Percentiles rank a stretch among this genome's conserved stretches.
Evolutionary conservation across 1,139 yeast genomes (phyloP).

Genomic region (Yamadazyma dushanensis): DNA sequence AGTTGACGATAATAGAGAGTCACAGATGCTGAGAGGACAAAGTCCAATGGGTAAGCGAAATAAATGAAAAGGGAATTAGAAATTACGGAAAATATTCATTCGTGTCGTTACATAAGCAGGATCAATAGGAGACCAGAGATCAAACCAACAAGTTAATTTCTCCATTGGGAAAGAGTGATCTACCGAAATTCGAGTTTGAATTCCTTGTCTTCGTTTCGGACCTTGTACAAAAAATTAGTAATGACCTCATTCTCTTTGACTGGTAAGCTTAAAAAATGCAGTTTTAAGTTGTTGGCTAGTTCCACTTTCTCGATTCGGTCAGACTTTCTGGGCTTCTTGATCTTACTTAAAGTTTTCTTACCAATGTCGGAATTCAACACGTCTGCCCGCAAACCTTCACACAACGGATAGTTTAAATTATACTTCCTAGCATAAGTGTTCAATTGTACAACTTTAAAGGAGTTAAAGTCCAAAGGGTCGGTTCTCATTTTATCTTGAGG

Average conservation of each 20-base stretch:
- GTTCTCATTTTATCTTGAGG: constrained; percentile 51
- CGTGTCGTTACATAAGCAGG: background rate
- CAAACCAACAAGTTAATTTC: background rate
- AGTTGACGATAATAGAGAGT: too few relatives aligned
- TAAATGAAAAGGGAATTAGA: too few relatives aligned
- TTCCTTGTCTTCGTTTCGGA: constrained; percentile 59
- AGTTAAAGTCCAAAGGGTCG: constrained; percentile 62
- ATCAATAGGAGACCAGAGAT: background rate
- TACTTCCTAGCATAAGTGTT: constrained; percentile 59
- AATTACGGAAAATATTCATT: background rate
- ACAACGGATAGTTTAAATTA: constrained; percentile 48
- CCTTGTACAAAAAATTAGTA: constrained; percentile 76
- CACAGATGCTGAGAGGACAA: too few relatives aligned
- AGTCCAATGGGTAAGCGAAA: too few relatives aligned
- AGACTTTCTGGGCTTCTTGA: constrained; percentile 18
- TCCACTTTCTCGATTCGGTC: constrained; percentile 52
- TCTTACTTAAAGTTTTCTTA: constrained; percentile 54
- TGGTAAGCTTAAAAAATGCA: constrained; percentile 61
- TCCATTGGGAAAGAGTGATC: background rate
- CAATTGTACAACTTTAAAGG: constrained; percentile 52
- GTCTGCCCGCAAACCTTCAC: constrained; percentile 58
- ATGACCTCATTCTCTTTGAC: constrained; percentile 76
- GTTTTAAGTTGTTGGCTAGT: constrained; percentile 55
- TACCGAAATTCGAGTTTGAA: constrained; percentile 37
- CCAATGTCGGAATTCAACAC: constrained; percentile 65